Base-by-base conservation (phyloP, 139 green algal genomes). In the Chlamydomonas applanata region DNA sequence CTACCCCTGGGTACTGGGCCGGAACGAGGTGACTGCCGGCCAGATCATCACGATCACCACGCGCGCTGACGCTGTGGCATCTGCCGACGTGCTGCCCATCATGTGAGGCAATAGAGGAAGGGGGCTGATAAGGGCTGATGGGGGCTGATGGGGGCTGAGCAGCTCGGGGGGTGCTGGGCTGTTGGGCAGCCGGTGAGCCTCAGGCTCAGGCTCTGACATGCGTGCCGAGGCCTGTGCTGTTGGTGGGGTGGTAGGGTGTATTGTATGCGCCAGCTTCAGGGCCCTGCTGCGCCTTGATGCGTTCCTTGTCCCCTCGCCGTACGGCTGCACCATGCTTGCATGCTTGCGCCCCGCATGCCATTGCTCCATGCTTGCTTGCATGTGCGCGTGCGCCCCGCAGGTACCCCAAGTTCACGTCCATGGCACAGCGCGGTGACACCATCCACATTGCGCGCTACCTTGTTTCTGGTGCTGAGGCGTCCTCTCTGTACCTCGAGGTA, bases 391-490 rank as follows among this genome's bases (percentile, higher is more conserved):
- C 35, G 65, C 33, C 60, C 20, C 46, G 3, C 68, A 65, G 49
- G 49, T 97, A 97, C 78, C 32, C 63, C 65, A 90, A 93, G 71
- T 92, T 97, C 69, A 78, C 84, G 1, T 78, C 78, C 52, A 90
- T 92, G 88, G 76, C 78, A 34, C 63, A 89, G 68, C 64, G 61
- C 2, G 94, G 94, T 4, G 94, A 98, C 83, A 88, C 78, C 4
- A 85, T 98, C 66, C 95, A 96, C 83, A 79, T 98, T 53, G 93
- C 90, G 1, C 83, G 93, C n/a, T 98, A 97, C 82, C 86, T 98
- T 45, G 89, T 92, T 11, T 96, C 89, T 1, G 94, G 94, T 54
- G 90, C 91, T 16, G 94, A 98, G 74, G 84, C 84, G 0, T 88
- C 89, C 20, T 92, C 86, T 1, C 74, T 96, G 11, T 97, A 92